Evolutionary conservation across 2,329 filamentous ascomycete species (phyloP), one percentile per base, ranked within the genome.

Genomic region (Phyllosticta capitalensis): DNA sequence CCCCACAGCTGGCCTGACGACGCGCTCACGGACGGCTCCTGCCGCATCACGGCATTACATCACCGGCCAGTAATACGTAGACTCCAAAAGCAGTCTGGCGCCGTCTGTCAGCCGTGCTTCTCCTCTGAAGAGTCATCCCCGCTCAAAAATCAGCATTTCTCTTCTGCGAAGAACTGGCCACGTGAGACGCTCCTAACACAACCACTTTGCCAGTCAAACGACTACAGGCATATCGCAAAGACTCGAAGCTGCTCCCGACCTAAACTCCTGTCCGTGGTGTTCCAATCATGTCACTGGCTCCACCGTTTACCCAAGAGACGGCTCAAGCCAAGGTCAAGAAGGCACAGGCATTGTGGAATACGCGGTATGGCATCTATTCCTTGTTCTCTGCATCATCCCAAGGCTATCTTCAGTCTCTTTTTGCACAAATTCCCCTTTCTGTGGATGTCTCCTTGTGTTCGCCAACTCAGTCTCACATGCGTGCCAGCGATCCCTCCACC

Each of bases 341-440:
- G 19, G 90, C 89, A 0, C 90, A 95, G 69, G 83, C 90, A 69
- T 78, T 86, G 2, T 95, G 90, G 90, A 95, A 95, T 67, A 87
- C 85, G 1, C 81, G 78, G 87, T 89, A 72, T 64, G 75, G 61
- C 12, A 33, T 9, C 33, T 9, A 14, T 14, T 10, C 22, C 30
- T 17, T 14, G 56, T 45, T 21, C 38, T 30, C 26, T 10, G 60
- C 26, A 17, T 64, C 65, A 20, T 66, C 21, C 14, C 17, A 51
- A 5, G 4, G 7, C 24, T 7, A 26, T 26, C 3, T 33, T 33
- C 21, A 55, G 24, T 26, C 24, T 26, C 24, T 3, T 26, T 3
- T 4, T 4, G 7, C 24, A 4, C 24, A 26, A 4, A 26, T 26
- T 26, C 7, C 24, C 24, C 24, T 26, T 26, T 26, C 45, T 49